phyloP scores from a whole-genome alignment of 805 yeast species.

The Zygosaccharomyces siamensis region DNA sequence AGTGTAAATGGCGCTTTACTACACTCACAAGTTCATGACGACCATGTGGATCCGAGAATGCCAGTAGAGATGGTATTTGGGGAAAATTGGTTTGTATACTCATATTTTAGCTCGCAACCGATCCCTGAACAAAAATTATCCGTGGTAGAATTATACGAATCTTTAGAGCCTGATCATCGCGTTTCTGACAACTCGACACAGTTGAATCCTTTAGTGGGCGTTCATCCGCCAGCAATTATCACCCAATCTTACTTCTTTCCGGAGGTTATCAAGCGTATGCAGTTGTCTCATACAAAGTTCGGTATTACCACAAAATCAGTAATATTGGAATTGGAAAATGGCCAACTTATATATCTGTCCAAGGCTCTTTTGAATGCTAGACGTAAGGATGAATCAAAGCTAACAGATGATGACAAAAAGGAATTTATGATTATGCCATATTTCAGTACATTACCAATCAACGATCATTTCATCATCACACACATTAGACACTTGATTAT shows the following conservation, averaged over 20 bases:
- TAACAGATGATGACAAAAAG: constrained; percentile 47
- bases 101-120: constrained; percentile 51
- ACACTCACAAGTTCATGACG: constrained; percentile 40
- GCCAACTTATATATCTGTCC: constrained; percentile 67
- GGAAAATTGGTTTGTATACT: constrained; percentile 78
- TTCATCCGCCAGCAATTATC: constrained; percentile 44
- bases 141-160: constrained; percentile 77
- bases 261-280: constrained; percentile 47
- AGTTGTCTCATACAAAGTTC: constrained; percentile 52
- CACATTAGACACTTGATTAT: constrained; percentile 45
- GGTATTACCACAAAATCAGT: constrained; percentile 69
- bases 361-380: constrained; percentile 64
- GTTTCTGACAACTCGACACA: constrained; percentile 18
- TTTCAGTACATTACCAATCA: constrained; percentile 53
- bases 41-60: constrained; percentile 39
- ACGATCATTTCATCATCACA: constrained; percentile 46
- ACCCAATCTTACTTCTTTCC: constrained; percentile 61
- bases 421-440: constrained; percentile 62
- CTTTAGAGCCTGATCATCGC: constrained; percentile 48
- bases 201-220: constrained; percentile 17
- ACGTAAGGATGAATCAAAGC: constrained; percentile 52
- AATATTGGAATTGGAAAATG: constrained; percentile 51
- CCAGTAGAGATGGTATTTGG: constrained; percentile 56
- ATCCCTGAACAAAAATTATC: constrained; percentile 52
- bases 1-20: constrained; percentile 63